Evolutionary conservation across 2,329 filamentous ascomycete species (phyloP), one percentile per base, ranked within the genome.

Genomic region (Microdochium bolleyi): DNA sequence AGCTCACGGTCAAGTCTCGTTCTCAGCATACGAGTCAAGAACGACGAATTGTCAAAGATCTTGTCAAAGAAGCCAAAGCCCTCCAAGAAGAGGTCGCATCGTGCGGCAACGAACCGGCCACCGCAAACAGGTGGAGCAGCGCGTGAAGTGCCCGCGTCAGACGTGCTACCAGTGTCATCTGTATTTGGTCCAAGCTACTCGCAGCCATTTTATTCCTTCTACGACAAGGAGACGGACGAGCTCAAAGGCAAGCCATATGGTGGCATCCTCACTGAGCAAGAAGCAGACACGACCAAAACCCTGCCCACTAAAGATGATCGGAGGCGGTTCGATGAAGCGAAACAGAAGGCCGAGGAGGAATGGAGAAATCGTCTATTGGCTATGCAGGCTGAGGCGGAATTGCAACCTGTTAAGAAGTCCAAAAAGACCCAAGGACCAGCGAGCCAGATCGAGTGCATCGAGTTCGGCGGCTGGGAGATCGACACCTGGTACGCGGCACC

Each of bases 401-500:
- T 46, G 41, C 74, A 78, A 16, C 80, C 82, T 14, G 71, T 78
- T 22, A 85, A 83, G 61, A 86, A 83, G 63, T 74, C 82, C 19
- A 84, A 85, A 60, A 96, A 96, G 64, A 75, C 86, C 3, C 83
- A 84, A n/a, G 89, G 89, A 0, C 89, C 90, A 25, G 89, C 90
- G 3, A 97, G 92, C 68, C 94, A 96, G 71, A 97, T 99, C 67
- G 95, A 97, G 69, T 96, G 92, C 71, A 96, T 99, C 72, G 94
- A 96, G 63, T 97, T 99, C 71, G 94, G 94, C 48, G 90, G 91
- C 51, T 95, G 88, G 78, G 94, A 99, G 69, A 99, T 99, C 61
- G 94, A 99, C 67, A 99, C 94, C 2, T 97, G 94, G 92, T 96
- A 99, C 71, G 92, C 94, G 27, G 94, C 94, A 38, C 95, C 94